A percentile compares a stretch with the other conserved stretches of the same genome.
phyloP scores from a whole-genome alignment of 1,284 basidiomycete species.

The Cutaneotrichosporon cutaneum region DNA sequence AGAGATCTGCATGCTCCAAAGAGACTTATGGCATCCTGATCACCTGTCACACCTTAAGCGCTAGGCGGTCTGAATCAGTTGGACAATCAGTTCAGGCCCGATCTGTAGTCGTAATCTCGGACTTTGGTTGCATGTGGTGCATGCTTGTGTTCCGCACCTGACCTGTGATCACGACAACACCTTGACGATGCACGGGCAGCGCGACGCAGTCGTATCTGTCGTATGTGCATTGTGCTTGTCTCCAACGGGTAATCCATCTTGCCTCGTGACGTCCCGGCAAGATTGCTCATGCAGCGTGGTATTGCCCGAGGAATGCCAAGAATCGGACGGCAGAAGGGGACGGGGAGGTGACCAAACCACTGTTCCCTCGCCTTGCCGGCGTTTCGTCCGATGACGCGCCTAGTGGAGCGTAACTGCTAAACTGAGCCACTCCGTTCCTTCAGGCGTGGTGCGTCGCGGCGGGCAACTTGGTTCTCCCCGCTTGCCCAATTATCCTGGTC shows the following conservation, averaged over 20 bases:
- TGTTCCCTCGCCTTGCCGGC: too few relatives aligned
- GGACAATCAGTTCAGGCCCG: background rate
- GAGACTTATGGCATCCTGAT: constrained; percentile 6
- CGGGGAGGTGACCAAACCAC: too few relatives aligned
- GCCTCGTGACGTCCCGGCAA: background rate
- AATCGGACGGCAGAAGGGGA: too few relatives aligned
- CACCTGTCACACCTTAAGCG: background rate
- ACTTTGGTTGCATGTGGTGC: background rate
- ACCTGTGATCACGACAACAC: background rate
- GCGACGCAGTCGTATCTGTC: background rate
- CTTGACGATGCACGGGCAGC: background rate
- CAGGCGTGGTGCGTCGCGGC: background rate
- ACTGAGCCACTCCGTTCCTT: background rate
- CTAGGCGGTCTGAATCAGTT: background rate
- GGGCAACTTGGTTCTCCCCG: background rate
- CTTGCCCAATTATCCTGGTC: background rate
- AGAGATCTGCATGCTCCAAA: background rate
- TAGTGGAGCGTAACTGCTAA: background rate
- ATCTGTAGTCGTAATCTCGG: background rate
- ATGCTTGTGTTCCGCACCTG: background rate
- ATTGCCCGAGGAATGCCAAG: background rate
- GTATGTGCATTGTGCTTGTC: background rate
- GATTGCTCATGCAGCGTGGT: background rate
- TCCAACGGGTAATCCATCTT: background rate
- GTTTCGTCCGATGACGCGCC: too few relatives aligned